Evolutionary conservation across 768 basidiomycete genomes (phyloP).

Genomic region (Hericium coralloides): DNA sequence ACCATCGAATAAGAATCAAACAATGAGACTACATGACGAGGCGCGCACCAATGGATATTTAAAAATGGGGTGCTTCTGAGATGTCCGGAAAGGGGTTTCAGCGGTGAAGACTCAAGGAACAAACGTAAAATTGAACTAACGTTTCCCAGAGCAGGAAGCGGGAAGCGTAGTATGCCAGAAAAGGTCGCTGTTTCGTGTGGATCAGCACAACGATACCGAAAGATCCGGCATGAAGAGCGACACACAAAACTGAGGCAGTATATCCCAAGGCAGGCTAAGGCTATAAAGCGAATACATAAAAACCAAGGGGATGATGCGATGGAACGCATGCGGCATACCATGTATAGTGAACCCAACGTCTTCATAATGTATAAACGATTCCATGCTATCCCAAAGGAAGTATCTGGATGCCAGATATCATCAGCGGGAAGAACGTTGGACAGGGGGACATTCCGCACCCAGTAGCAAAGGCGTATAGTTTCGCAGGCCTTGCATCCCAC

Average conservation of each 20-base stretch:
- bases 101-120: not conserved
- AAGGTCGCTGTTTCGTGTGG: conserved; percentile 36
- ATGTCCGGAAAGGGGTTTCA: not conserved
- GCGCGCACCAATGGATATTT: conserved; percentile 73
- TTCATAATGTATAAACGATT: conserved; percentile 57
- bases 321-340: conserved; percentile 31
- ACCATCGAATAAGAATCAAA: not conserved
- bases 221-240: conserved; percentile 3
- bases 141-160: conserved; percentile 81
- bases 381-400: conserved; percentile 80
- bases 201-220: not conserved
- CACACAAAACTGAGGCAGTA: conserved; percentile 67
- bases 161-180: conserved; percentile 69
- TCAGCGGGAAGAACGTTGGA: not conserved
- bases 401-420: conserved; percentile 32
- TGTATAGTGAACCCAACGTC: conserved; percentile 74
- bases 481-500: conserved; percentile 51
- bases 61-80: conserved; percentile 75
- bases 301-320: not conserved
- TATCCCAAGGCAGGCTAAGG: conserved; percentile 52
- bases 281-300: conserved; percentile 22
- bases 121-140: conserved; percentile 25
- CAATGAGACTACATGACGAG: not conserved
- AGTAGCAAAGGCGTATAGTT: conserved; percentile 56
- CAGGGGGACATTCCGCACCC: conserved; percentile 38